Base-by-base conservation (phyloP, 2,329 filamentous ascomycete species). In the Diaporthe sp. region DNA sequence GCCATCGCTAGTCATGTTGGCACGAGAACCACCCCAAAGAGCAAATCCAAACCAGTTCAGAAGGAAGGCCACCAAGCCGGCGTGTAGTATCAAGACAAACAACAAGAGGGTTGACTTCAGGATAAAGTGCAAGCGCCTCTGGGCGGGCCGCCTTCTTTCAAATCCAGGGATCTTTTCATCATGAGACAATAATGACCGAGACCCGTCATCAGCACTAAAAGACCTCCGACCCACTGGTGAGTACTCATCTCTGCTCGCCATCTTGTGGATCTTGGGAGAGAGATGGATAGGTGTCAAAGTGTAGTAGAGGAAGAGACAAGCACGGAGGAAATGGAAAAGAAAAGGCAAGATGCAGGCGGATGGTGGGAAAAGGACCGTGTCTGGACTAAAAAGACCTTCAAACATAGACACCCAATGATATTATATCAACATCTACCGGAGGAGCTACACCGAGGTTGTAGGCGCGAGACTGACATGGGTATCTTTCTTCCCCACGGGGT, bases 131-230 rank as follows among this genome's bases (percentile, higher is more conserved):
- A 63, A 28, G n/a, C 39, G 60, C n/a, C n/a, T 44, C 15, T 28
- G 25, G 0, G 15, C 39, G 22, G 60, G 39, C 10, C 60, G 37
- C 8, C 60, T 44, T 25, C 60, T 28, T 2, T 44, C 37, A 42
- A 63, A 44, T 31, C n/a, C 60, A 20, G 1, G 60, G 5, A 28
- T 44, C n/a, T 63, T 63, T 25, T 63, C 60, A 20, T 63, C 60
- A 12, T 63, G 60, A 6, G 60, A 63, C 1, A 63, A 20, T 10
- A 63, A 22, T 25, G 60, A 63, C n/a, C 10, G 60, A 31, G 37
- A 42, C n/a, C 60, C 60, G 2, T 63, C 60, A 44, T 63, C 60
- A 44, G 15, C 60, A 44, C 60, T 63, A n/a, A 63, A 44, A 7
- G 60, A 63, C 8, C 60, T 63, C 39, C 60, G 37, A 10, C 17